These are phyloP conservation scores for Colletotrichum sp. DNA, from an alignment of 2,329 filamentous ascomycete species.

Conservation along the genomic window DNA sequence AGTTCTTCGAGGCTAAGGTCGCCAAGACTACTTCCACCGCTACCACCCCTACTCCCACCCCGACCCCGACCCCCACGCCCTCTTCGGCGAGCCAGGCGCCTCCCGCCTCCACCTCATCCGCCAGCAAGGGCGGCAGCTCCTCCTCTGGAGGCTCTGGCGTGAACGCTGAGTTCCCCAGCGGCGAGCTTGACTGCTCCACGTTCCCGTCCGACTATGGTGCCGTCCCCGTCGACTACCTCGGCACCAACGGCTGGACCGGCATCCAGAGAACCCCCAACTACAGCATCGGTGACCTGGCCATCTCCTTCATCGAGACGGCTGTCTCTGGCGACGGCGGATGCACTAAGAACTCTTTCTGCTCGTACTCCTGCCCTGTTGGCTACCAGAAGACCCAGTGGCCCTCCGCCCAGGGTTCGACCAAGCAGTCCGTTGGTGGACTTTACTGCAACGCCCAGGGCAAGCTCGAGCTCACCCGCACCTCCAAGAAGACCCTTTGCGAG, in stretches of 20 bases:
- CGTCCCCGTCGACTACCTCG: constrained; percentile 70
- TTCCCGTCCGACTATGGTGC: constrained; percentile 88
- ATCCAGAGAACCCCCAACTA: constrained; percentile 70
- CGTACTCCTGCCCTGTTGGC: constrained; percentile 89
- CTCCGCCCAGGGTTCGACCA: constrained; percentile 73
- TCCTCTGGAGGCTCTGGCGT: constrained; percentile 55
- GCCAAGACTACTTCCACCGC: constrained; percentile 35
- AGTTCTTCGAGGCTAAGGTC: constrained; percentile 56
- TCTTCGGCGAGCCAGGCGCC: constrained; percentile 27
- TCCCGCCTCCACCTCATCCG: constrained; percentile 28
- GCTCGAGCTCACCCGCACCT: constrained; percentile 76
- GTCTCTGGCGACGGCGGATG: constrained; percentile 64
- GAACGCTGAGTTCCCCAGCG: constrained; percentile 75
- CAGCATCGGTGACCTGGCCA: constrained; percentile 52
- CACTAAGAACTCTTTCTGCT: constrained; percentile 74
- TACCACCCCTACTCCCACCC: constrained; percentile 32
- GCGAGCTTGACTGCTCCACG: constrained; percentile 69
- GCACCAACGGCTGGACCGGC: constrained; percentile 78
- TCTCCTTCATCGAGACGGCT: constrained; percentile 70
- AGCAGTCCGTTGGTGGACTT: constrained; percentile 88
- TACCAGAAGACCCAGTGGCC: constrained; percentile 96
- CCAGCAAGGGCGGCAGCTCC: constrained; percentile 24
- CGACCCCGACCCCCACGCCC: constrained; percentile 21
- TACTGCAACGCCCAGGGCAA: constrained; percentile 76
- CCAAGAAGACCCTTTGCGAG: constrained; percentile 76